Base-by-base conservation (phyloP, 768 basidiomycete genomes). In the Postia placenta region DNA sequence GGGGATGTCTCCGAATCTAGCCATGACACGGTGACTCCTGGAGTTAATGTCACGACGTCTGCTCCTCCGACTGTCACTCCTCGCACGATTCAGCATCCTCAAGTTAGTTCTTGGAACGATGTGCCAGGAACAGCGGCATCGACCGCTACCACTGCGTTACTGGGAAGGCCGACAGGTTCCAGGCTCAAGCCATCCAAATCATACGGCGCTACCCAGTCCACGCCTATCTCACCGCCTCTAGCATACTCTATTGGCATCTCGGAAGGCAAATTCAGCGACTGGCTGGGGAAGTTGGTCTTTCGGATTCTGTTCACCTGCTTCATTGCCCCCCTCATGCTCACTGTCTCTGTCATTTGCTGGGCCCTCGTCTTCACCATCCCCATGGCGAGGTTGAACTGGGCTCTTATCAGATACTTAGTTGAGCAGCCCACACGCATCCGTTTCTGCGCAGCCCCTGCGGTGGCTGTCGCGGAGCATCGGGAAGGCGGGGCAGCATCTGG, bases 301-400 rank as follows among this genome's bases (percentile, higher is more conserved):
- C 97, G 92, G 90, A 67, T 86, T 27, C 67, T 76, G 6, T 80
- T 97, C 64, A 66, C 80, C 55, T 69, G 73, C 53, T 71, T 96
- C 62, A 85, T 99, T 58, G 87, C 92, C 0, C 96, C 96, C 5
- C 69, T 92, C 53, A 84, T 98, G 78, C 76, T 96, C 47, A 48
- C 87, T 53, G 90, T 92, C 24, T 96, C 92, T 65, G 60, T 90
- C 54, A 69, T 92, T 45, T 98, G 96, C 69, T 99, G 94, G 93
- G 92, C 76, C n/a, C 74, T 92, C 52, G 83, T 99, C 52, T 76
- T 99, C 63, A 89, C 94, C 49, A 88, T 99, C 55, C 96, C 96
- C 3, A 99, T 99, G 96, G 96, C 94, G 26, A 95, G 87, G 64
- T 77, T 99, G 44, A 91, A 84, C 57, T 98, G 95, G 95, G 90